These are phyloP conservation scores for Ochromonas danica DNA, from an alignment of 108 stramenopile genomes.

Conservation along the genomic window DNA sequence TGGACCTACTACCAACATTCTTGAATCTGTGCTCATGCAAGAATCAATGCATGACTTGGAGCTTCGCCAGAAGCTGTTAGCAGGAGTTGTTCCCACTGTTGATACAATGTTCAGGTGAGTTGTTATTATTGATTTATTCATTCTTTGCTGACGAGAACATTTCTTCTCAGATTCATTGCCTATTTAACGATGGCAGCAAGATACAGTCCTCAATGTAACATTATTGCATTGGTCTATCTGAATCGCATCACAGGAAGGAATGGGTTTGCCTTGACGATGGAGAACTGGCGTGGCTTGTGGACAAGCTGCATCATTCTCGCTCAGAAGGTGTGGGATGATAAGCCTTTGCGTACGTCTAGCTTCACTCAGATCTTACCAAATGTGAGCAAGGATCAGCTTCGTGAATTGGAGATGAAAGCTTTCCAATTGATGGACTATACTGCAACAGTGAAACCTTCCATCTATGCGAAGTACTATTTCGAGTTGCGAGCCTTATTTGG, in stretches of 20 bases:
- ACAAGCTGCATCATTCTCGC: constrained; percentile 41
- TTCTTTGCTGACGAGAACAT: too few species aligned
- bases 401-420: constrained; percentile 22
- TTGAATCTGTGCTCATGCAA: neutral
- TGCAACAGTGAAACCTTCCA: constrained; percentile 26
- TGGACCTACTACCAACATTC: neutral
- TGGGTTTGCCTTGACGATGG: constrained; percentile 22
- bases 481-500: constrained; percentile 40
- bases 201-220: constrained; percentile 38
- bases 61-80: neutral
- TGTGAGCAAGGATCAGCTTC: constrained; percentile 16
- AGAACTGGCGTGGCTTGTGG: constrained; percentile 39
- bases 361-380: constrained; percentile 20
- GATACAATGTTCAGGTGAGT: constrained; percentile 20
- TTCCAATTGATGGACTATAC: constrained; percentile 40
- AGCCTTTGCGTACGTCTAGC: constrained; percentile 19
- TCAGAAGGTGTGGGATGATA: constrained; percentile 50
- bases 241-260: constrained; percentile 33
- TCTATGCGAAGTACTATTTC: constrained; percentile 49
- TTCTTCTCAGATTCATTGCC: constrained; percentile 25
- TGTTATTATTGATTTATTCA: too few species aligned
- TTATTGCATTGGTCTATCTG: constrained; percentile 41
- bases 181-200: neutral
- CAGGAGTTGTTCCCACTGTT: constrained; percentile 2
- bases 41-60: neutral